A percentile compares a stretch with the other conserved stretches of the same genome.
These are phyloP conservation scores for Monosporascus sp. DNA, from an alignment of 2,329 filamentous ascomycete species.

Conservation along the genomic window DNA sequence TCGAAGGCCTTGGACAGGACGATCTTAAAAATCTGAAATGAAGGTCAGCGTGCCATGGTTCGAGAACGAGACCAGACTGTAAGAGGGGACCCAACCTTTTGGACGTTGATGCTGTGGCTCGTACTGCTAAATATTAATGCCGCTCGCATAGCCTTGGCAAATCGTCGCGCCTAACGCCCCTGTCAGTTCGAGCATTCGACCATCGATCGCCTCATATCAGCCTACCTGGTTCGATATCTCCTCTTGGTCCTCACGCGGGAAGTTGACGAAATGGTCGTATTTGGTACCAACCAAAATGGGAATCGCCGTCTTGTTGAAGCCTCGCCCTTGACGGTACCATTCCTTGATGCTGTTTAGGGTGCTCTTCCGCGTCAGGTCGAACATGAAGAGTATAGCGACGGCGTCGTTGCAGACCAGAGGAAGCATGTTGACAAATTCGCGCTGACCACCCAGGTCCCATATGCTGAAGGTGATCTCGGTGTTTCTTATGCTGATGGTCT, in stretches of 20 bases:
- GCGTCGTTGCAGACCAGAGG: constrained; percentile 99
- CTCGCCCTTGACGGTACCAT: constrained; percentile 95
- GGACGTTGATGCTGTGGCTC: constrained; percentile 98
- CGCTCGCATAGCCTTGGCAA: constrained; percentile 97
- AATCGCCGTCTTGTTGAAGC: constrained; percentile 99
- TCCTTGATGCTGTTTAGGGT: constrained; percentile 99
- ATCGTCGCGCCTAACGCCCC: constrained; percentile 73
- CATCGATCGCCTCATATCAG: not conserved
- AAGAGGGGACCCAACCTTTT: constrained; percentile 62
- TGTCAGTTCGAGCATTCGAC: constrained; percentile 11
- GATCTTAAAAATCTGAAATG: constrained; percentile 91
- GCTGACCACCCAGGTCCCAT: constrained; percentile 96
- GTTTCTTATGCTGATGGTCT: constrained; percentile 98
- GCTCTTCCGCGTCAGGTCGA: constrained; percentile 95
- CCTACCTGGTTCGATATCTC: constrained; percentile 92
- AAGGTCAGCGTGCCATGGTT: constrained; percentile 4
- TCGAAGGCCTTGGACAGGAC: constrained; percentile 98
- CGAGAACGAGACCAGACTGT: not conserved
- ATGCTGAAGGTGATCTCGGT: constrained; percentile 99
- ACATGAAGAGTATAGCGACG: constrained; percentile 99
- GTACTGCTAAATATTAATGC: constrained; percentile 98
- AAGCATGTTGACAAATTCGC: constrained; percentile 99
- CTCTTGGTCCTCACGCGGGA: constrained; percentile 93
- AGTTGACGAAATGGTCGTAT: constrained; percentile 99
- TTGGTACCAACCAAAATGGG: constrained; percentile 96